Conservation (phyloP, 176 grass and related monocot genomes). For the Oryza glumipatula region DNA sequence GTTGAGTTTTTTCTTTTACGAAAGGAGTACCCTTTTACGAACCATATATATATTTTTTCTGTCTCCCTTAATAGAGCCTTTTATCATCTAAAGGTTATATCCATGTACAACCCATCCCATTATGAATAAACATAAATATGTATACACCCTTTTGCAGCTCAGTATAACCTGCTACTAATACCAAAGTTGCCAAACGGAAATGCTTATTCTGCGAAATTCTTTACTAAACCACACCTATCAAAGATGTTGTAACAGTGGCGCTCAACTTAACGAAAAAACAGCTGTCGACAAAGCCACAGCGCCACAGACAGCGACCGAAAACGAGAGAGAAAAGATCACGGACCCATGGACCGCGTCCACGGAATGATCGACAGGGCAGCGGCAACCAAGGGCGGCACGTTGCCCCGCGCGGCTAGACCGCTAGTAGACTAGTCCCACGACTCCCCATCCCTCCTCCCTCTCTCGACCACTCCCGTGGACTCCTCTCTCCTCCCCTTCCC, state of each 20-base stretch:
- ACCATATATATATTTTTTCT: no score
- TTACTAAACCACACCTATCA: background rate
- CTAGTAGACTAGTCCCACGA: conserved; percentile 42
- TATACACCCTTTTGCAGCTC: background rate
- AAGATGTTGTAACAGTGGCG: background rate
- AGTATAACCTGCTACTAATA: background rate
- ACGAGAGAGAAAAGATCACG: background rate
- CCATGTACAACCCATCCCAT: background rate
- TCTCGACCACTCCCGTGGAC: conserved; percentile 57
- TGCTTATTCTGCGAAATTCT: background rate
- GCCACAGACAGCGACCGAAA: conserved; percentile 4
- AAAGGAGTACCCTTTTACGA: no score
- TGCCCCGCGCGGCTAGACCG: conserved; percentile 40
- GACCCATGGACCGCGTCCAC: conserved; percentile 49
- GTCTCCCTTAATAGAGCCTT: no score
- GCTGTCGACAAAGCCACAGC: background rate
- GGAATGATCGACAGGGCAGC: conserved; percentile 52
- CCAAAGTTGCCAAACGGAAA: background rate
- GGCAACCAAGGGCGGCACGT: conserved; percentile 50
- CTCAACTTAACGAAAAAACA: background rate
- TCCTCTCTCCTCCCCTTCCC: conserved; percentile 8
- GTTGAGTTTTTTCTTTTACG: no score
- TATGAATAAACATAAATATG: background rate
- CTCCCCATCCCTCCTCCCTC: background rate
- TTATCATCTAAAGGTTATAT: no score